Conservation (phyloP, 805 yeast species). For the Yamadazyma takamatsuzukensis region DNA sequence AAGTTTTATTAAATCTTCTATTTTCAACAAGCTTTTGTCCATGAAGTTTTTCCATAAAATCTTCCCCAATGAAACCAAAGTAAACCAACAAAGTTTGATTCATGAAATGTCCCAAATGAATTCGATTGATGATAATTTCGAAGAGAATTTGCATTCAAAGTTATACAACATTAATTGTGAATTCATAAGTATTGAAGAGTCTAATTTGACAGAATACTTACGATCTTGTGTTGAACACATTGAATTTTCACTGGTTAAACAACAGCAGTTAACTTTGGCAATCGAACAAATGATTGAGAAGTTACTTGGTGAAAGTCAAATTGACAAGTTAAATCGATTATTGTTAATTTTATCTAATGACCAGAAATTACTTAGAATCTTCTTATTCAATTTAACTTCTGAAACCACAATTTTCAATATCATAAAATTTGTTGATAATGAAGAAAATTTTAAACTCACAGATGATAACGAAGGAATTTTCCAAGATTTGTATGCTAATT, state of each 20-base stretch:
- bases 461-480: constrained; percentile 53
- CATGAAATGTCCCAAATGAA: constrained; percentile 25
- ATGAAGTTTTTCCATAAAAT: constrained; percentile 21
- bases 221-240: constrained; percentile 17
- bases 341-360: constrained; percentile 49
- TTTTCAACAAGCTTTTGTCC: constrained; percentile 24
- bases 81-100: constrained; percentile 19
- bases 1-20: constrained; percentile 27
- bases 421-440: constrained; percentile 49
- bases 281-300: constrained; percentile 19
- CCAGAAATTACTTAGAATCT: constrained; percentile 33
- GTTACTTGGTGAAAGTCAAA: constrained; percentile 22
- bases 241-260: constrained; percentile 20
- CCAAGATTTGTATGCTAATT: constrained; percentile 66
- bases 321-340: constrained; percentile 40
- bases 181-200: constrained; percentile 39
- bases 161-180: constrained; percentile 32
- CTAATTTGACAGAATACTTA: constrained; percentile 29
- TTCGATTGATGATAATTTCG: constrained; percentile 18
- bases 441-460: constrained; percentile 31
- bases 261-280: constrained; percentile 20
- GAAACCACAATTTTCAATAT: constrained; percentile 38
- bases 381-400: constrained; percentile 43
- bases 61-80: constrained; percentile 26
- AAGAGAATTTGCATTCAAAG: constrained; percentile 26